Percentiles rank a stretch among this genome's conserved stretches.
Evolutionary conservation across 2,329 filamentous ascomycete species (phyloP).

Genomic region (Pochonia chlamydosporia): DNA sequence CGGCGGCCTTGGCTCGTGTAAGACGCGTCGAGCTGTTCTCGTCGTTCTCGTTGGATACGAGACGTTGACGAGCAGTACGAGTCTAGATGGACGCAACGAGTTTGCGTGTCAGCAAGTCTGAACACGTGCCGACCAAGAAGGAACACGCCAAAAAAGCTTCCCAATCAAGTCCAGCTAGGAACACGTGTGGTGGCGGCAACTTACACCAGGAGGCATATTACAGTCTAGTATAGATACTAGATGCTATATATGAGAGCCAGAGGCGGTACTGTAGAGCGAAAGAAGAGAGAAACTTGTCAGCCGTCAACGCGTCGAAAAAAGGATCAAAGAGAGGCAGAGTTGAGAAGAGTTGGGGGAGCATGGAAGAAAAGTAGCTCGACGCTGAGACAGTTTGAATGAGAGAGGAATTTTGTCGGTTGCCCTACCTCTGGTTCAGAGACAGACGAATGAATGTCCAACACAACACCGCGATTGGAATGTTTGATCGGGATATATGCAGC

Average conservation of each 20-base stretch:
- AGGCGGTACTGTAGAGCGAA: slow-evolving; percentile 10
- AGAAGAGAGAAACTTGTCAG: slow-evolving; percentile 11
- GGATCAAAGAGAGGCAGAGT: slow-evolving; percentile 7
- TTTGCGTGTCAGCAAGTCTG: slow-evolving; percentile 10
- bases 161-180: slow-evolving; percentile 27
- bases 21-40: slow-evolving; percentile 84
- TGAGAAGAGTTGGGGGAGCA: slow-evolving; percentile 4
- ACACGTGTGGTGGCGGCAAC: slow-evolving; percentile 11
- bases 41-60: slow-evolving; percentile 87
- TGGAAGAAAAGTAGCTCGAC: slow-evolving; percentile 12
- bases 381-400: slow-evolving; percentile 24
- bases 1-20: slow-evolving; percentile 87
- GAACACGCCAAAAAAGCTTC: no score
- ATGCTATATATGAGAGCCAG: slow-evolving; percentile 11
- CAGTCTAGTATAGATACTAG: slow-evolving; percentile 16
- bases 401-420: slow-evolving; percentile 22
- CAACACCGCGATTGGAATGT: slow-evolving; percentile 32
- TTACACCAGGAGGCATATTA: slow-evolving; percentile 31
- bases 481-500: slow-evolving; percentile 22
- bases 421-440: slow-evolving; percentile 30
- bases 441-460: slow-evolving; percentile 24
- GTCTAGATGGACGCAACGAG: slow-evolving; percentile 36
- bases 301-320: slow-evolving; percentile 12
- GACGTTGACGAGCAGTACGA: slow-evolving; percentile 67
- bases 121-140: slow-evolving; percentile 19